A percentile compares a stretch with the other conserved stretches of the same genome.
Conservation (phyloP, 1,284 basidiomycete genomes). For the Pseudozyma tsukubaensis region DNA sequence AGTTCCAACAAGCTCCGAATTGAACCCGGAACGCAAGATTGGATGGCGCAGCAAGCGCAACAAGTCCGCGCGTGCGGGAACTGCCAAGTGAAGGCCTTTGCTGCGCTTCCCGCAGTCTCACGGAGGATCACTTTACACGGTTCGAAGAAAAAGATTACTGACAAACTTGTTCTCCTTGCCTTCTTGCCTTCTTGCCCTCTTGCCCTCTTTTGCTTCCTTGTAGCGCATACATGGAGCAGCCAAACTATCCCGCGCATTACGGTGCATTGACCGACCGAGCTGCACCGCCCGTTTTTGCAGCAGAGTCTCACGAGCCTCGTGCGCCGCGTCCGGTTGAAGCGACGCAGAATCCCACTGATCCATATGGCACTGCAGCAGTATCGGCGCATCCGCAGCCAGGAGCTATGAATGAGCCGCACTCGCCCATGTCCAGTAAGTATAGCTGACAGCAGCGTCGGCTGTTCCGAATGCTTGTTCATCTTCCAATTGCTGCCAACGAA, state of each 20-base stretch:
- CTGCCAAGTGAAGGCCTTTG: no score
- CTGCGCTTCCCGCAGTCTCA: neutral
- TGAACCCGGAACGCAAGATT: no score
- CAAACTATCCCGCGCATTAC: conserved; percentile 39
- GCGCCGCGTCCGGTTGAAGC: conserved; percentile 45
- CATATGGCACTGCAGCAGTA: conserved; percentile 29
- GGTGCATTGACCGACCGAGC: conserved; percentile 41
- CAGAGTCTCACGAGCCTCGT: conserved; percentile 46
- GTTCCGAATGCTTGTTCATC: no score
- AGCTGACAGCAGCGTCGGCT: neutral
- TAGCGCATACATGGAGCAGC: conserved; percentile 51
- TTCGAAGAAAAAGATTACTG: neutral
- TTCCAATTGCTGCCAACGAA: neutral
- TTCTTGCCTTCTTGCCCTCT: neutral
- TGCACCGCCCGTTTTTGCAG: conserved; percentile 30
- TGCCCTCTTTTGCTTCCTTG: neutral
- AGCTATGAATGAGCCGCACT: conserved; percentile 35
- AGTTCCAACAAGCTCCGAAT: no score
- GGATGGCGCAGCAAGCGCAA: no score
- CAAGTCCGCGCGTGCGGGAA: no score
- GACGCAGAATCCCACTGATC: conserved; percentile 28
- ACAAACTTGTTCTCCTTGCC: neutral
- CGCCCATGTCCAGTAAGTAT: conserved; percentile 47
- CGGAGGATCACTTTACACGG: no score
- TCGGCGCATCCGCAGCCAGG: conserved; percentile 32